Base-by-base conservation (phyloP, 1,284 basidiomycete genomes). In the Ustilago hordei region DNA sequence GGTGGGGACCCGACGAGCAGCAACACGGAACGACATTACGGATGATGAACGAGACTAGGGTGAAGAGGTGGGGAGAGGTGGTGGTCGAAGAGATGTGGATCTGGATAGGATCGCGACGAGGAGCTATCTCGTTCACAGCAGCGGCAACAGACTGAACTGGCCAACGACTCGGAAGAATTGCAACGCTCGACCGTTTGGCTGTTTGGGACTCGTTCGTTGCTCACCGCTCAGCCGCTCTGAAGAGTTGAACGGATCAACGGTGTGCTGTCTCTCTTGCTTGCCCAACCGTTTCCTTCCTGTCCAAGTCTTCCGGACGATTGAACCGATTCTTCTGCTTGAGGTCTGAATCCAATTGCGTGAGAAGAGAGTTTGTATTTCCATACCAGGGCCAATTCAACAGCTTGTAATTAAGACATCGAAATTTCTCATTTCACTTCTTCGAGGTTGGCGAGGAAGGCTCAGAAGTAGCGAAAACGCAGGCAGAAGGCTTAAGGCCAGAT, bases 11-110 rank as follows among this genome's bases (percentile, higher is more conserved):
- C 78, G 64, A 47, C 62, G 73, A 53, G 74, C 80, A 19, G 75
- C 78, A 19, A 69, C 71, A 48, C 65, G 62, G 69, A 69, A 75
- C 62, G 76, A 74, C 76, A 78, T 76, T 63, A 19, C 56, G 69
- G 45, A 47, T 38, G 62, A 28, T 19, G 58, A 39, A 47, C 39
- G 36, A 31, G 48, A n/a, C n/a, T 55, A 59, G 52, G 66, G 47
- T 52, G 63, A 60, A n/a, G 69, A 38, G 36, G 62, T 58, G 34
- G 58, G 35, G 54, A 57, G 54, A 55, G 57, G 55, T 39, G 57
- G 60, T 54, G 43, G 58, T 28, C 48, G 19, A 53, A 54, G 55
- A 41, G 57, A 39, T 59, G 53, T 31, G 31, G 31, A 31, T 50
- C 47, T 61, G 13, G 38, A 57, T 54, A 31, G 43, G 61, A 64